Conservation (phyloP, 495 filamentous ascomycete genomes). For the Penicillium odoratum region DNA sequence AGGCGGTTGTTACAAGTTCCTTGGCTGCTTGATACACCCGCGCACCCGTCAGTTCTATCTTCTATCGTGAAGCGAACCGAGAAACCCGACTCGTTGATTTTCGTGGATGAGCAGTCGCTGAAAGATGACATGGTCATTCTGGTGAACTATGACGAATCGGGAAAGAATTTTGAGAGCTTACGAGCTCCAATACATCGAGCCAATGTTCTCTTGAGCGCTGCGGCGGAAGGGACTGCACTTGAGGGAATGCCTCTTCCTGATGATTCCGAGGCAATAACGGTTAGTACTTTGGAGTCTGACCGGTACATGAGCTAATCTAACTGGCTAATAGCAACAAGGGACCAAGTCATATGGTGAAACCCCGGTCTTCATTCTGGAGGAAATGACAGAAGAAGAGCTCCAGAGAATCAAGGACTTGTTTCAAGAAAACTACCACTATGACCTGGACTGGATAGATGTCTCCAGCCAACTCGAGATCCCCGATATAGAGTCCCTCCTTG, state of each 20-base stretch:
- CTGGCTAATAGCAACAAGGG: slow-evolving; percentile 1
- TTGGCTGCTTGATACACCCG: slow-evolving; percentile 6
- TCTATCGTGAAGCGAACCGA: not conserved
- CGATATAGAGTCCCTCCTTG: slow-evolving; percentile 5
- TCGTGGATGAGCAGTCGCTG: not conserved
- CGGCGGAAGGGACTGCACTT: slow-evolving; percentile 1
- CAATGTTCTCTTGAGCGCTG: slow-evolving; percentile 4
- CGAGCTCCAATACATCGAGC: slow-evolving; percentile 4
- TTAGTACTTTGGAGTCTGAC: not conserved
- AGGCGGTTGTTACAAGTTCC: slow-evolving; percentile 9
- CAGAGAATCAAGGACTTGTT: not conserved
- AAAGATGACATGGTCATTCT: not conserved
- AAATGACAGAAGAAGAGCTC: slow-evolving; percentile 4
- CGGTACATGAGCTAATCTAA: not conserved
- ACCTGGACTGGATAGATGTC: slow-evolving; percentile 1
- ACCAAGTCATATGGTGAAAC: not conserved
- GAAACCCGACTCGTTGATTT: not conserved
- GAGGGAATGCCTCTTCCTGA: not conserved
- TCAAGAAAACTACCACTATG: not conserved
- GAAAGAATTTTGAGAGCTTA: not conserved
- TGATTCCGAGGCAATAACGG: not conserved
- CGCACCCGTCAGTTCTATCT: not conserved
- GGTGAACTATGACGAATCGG: not conserved
- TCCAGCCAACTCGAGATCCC: slow-evolving; percentile 1
- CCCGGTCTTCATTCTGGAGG: not conserved